These are phyloP conservation scores for Diplodia sapinea DNA, from an alignment of 2,329 filamentous ascomycete species.

Conservation along the genomic window DNA sequence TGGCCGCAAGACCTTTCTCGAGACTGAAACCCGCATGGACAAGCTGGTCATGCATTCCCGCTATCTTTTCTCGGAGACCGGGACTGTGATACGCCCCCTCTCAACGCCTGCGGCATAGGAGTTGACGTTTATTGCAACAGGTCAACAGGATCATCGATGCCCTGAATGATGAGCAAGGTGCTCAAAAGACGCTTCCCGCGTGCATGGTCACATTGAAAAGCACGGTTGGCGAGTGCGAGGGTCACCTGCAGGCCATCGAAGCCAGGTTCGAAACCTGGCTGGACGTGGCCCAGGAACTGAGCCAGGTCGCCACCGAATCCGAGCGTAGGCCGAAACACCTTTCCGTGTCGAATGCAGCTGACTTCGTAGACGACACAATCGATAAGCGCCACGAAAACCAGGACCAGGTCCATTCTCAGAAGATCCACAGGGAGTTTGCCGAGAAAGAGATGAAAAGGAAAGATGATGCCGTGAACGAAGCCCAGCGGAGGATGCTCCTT, in stretches of 20 bases:
- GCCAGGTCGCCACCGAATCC: constrained; percentile 18
- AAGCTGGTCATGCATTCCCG: constrained; percentile 22
- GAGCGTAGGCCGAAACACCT: neutral
- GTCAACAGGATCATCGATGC: constrained; percentile 24
- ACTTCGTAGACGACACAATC: constrained; percentile 3
- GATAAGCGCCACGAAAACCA: constrained; percentile 6
- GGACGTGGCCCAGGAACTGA: constrained; percentile 17
- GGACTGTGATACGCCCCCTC: constrained; percentile 1
- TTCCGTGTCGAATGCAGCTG: neutral
- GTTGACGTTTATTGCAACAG: neutral
- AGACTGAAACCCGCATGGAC: constrained; percentile 29
- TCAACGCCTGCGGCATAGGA: neutral
- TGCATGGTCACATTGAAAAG: constrained; percentile 6
- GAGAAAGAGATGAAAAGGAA: neutral
- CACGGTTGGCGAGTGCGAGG: constrained; percentile 6
- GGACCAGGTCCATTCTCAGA: neutral
- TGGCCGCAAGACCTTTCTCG: constrained; percentile 23
- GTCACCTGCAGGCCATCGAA: constrained; percentile 8
- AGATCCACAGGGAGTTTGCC: neutral
- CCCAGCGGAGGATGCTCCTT: constrained; percentile 11
- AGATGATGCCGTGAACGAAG: constrained; percentile 3
- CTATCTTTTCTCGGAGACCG: constrained; percentile 16
- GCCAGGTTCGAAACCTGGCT: constrained; percentile 7
- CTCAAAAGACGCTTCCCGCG: neutral
- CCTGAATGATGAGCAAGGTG: constrained; percentile 1